These are phyloP conservation scores for Scutellaria baicalensis DNA, from an alignment of 257 asterid species.

Conservation along the genomic window DNA sequence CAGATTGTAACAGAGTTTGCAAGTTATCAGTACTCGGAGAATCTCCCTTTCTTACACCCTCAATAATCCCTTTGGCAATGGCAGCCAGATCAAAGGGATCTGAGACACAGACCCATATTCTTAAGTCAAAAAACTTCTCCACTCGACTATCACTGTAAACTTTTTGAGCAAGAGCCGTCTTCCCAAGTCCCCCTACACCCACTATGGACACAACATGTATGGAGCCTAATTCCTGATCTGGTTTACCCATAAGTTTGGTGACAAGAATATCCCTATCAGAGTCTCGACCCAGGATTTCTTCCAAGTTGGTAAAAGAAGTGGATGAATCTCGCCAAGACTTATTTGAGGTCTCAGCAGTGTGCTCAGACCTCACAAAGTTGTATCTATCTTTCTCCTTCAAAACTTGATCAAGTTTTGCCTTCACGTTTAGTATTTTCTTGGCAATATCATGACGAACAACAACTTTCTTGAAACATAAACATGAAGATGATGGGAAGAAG, in stretches of 20 bases:
- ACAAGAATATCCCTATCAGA: too few relatives aligned
- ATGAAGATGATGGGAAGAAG: not conserved
- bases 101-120: not conserved
- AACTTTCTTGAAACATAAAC: not conserved
- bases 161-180: not conserved
- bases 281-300: too few relatives aligned
- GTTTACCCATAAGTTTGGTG: too few relatives aligned
- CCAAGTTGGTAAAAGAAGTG: too few relatives aligned
- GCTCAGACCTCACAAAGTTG: too few relatives aligned
- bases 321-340: too few relatives aligned
- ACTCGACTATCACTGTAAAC: not conserved
- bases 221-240: too few relatives aligned
- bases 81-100: not conserved
- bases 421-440: not conserved
- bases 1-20: not conserved
- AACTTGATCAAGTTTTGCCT: too few relatives aligned
- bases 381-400: too few relatives aligned
- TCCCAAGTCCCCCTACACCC: constrained; percentile 3
- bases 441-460: not conserved
- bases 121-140: not conserved
- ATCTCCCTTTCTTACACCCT: not conserved
- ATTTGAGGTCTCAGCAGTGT: too few relatives aligned
- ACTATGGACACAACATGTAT: too few relatives aligned
- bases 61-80: not conserved
- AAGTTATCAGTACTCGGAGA: not conserved